A percentile compares a stretch with the other conserved stretches of the same genome.
Evolutionary conservation across 2,329 filamentous ascomycete genomes (phyloP).

Genomic region (Aspergillus aculeatus): DNA sequence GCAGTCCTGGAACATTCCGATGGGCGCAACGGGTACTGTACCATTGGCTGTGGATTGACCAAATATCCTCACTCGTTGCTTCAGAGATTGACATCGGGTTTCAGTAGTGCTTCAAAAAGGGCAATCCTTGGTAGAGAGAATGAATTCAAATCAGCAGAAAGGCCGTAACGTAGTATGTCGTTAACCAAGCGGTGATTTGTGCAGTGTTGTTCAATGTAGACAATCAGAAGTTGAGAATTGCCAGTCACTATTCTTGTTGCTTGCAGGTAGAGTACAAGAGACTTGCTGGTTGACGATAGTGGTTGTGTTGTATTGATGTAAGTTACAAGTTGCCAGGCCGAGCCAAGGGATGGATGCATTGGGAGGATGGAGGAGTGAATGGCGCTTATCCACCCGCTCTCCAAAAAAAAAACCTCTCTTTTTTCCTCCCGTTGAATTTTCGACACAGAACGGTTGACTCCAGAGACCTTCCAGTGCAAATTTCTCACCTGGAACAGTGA

Average conservation of each 20-base stretch:
- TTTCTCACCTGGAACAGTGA: neutral
- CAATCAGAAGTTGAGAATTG: no score
- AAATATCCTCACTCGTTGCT: neutral
- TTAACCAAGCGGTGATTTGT: no score
- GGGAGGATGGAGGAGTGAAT: neutral
- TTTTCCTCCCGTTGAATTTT: neutral
- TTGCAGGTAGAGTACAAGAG: no score
- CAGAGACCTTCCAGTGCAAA: neutral
- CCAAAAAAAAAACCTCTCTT: neutral
- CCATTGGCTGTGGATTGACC: neutral
- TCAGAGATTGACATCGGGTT: neutral
- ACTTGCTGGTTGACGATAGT: no score
- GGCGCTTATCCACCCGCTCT: neutral
- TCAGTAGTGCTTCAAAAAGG: neutral
- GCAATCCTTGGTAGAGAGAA: neutral
- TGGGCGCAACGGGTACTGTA: neutral
- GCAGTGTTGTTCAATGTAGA: no score
- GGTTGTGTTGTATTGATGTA: no score
- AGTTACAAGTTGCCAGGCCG: no score
- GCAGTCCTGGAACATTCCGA: conserved; percentile 2
- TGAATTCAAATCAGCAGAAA: no score
- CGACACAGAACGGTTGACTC: neutral
- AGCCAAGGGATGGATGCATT: neutral
- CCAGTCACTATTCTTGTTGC: no score
- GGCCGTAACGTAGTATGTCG: no score